These are phyloP conservation scores for Zasmidium cellare DNA, from an alignment of 2,329 filamentous ascomycete species.

Conservation along the genomic window DNA sequence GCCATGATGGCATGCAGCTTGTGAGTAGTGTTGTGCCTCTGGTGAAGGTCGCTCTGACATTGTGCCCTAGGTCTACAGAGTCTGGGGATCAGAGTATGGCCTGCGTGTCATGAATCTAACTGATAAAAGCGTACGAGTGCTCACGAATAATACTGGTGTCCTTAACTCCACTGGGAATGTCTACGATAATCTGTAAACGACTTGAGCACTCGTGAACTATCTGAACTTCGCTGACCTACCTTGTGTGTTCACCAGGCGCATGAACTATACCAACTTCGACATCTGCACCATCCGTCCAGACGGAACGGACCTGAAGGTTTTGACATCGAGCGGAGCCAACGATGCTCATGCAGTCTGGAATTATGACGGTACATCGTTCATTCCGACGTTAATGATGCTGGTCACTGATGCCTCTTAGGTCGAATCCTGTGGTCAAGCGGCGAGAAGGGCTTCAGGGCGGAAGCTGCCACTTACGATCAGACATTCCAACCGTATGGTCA, in stretches of 20 bases:
- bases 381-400: neutral
- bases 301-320: slow-evolving; percentile 12
- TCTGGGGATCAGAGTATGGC: slow-evolving; percentile 8
- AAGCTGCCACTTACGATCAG: slow-evolving; percentile 14
- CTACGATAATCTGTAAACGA: slow-evolving; percentile 12
- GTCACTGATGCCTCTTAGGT: neutral
- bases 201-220: too few relatives aligned
- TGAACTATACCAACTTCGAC: slow-evolving; percentile 15
- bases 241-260: slow-evolving; percentile 14
- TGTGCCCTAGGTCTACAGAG: neutral
- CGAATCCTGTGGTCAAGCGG: slow-evolving; percentile 11
- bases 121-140: slow-evolving; percentile 2
- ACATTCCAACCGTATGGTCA: slow-evolving; percentile 16
- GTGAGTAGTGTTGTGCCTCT: neutral
- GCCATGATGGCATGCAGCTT: slow-evolving; percentile 7
- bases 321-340: slow-evolving; percentile 13
- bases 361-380: neutral
- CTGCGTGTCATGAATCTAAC: slow-evolving; percentile 14
- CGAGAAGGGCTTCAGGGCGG: slow-evolving; percentile 10
- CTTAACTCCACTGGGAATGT: neutral
- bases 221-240: too few relatives aligned
- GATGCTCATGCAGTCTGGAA: slow-evolving; percentile 16
- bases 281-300: slow-evolving; percentile 16
- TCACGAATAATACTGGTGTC: slow-evolving; percentile 10
- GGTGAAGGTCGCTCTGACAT: neutral